Percentiles rank a stretch among this genome's conserved stretches.
phyloP scores from a whole-genome alignment of 1,284 basidiomycete genomes.

The Boletus smithii region DNA sequence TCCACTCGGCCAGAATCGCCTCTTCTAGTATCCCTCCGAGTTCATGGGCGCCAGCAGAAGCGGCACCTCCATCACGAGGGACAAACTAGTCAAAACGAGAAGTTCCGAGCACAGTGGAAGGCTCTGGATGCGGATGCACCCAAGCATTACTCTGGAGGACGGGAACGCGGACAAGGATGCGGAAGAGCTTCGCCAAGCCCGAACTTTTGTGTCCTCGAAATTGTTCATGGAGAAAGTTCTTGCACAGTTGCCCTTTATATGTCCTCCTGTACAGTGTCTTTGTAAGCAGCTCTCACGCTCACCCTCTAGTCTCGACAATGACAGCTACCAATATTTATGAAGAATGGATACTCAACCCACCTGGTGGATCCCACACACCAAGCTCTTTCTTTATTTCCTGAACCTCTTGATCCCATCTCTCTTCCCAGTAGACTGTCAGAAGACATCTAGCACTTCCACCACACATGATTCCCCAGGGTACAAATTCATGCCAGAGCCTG shows the following conservation, averaged over 20 bases:
- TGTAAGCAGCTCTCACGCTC: conserved; percentile 31
- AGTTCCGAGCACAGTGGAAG: conserved; percentile 30
- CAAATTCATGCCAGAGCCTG: conserved; percentile 72
- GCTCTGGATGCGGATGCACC: conserved; percentile 37
- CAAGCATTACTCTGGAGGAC: conserved; percentile 66
- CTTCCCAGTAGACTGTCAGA: conserved; percentile 95
- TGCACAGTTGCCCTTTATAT: background rate
- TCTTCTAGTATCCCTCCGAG: conserved; percentile 26
- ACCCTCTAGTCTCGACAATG: too few species aligned
- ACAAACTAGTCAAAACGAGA: conserved; percentile 42
- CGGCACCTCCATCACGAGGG: conserved; percentile 52
- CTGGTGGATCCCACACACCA: conserved; percentile 77
- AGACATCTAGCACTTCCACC: conserved; percentile 73
- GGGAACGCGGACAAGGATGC: conserved; percentile 87
- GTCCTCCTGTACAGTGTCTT: conserved; percentile 5
- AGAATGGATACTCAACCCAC: conserved; percentile 21
- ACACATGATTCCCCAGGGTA: conserved; percentile 87
- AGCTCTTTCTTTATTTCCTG: conserved; percentile 78
- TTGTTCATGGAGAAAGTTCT: conserved; percentile 46
- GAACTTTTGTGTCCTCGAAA: conserved; percentile 83
- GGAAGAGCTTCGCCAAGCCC: conserved; percentile 73
- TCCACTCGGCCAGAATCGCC: conserved; percentile 22
- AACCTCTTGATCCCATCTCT: conserved; percentile 85
- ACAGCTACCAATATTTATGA: too few species aligned
- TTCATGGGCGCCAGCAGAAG: conserved; percentile 43